Base-by-base conservation (phyloP, 1,139 yeast species). In the Saccharomyces uvarum region DNA sequence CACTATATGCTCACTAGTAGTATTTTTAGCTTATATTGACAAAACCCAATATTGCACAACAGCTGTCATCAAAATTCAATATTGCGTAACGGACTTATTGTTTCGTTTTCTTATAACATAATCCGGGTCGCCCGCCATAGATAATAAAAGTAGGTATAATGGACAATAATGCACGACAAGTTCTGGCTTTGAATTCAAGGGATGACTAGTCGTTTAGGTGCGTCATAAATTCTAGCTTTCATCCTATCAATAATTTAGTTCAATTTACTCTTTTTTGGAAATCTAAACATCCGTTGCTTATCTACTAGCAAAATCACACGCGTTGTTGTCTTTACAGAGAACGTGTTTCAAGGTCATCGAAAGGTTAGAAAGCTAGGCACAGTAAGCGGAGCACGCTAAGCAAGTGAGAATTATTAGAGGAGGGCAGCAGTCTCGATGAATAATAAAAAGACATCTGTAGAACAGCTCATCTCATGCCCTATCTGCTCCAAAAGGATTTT, bases 401-500 rank as follows among this genome's bases (percentile, higher is more conserved):
- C 24, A 19, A 32, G 44, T 38, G 13, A 16, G n/a, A 38, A 9
- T 3, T 38, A 24, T 9, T 4, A 16, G 24, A 38, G 44, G 26
- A 19, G 6, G 5, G 26, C 13, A 13, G 19, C 24, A 19, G 13
- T 38, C 44, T 38, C 24, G 11, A 38, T 38, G 44, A 38, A 9
- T 38, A 38, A 38, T 19, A 38, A 38, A 16, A 38, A 19, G 26
- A 16, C 44, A 13, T 38, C 44, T 4, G 44, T 16, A 28, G 67
- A 63, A 29, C 69, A 67, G 48, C 56, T 60, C 13, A 63, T 68
- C 24, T 55, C 66, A 27, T 68, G 72, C 47, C 72, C 72, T 3
- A 57, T 68, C 16, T 68, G 72, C 51, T 57, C 58, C 32, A 60
- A 58, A 50, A 61, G 59, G 41, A 60, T 68, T 9, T 53, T 60